These are phyloP conservation scores for Ceratobasidium theobromae DNA, from an alignment of 1,284 basidiomycete genomes.

Conservation along the genomic window DNA sequence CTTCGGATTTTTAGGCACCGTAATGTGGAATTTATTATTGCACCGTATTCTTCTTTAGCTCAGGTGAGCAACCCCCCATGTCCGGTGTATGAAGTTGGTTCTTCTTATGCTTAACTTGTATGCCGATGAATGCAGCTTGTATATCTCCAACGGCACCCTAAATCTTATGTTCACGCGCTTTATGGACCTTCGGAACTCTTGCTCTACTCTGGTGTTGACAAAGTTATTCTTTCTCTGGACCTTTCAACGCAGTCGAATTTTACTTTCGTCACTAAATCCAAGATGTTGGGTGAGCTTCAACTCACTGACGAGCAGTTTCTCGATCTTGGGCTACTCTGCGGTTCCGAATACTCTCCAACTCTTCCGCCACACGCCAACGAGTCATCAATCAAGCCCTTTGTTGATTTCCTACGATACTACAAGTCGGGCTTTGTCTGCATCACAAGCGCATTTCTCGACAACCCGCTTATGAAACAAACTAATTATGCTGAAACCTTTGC, in stretches of 20 bases:
- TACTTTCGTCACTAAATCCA: conserved; percentile 81
- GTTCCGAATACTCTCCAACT: conserved; percentile 82
- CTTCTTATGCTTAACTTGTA: neutral
- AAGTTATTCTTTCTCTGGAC: conserved; percentile 86
- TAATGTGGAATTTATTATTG: conserved; percentile 94
- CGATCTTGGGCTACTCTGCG: conserved; percentile 89
- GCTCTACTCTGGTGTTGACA: conserved; percentile 87
- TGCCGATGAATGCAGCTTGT: conserved; percentile 61
- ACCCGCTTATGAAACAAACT: conserved; percentile 72
- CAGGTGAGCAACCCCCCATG: conserved; percentile 61
- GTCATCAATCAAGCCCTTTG: conserved; percentile 73
- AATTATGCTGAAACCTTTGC: conserved; percentile 88
- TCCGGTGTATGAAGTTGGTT: conserved; percentile 6
- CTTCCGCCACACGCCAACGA: conserved; percentile 84
- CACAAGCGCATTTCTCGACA: conserved; percentile 67
- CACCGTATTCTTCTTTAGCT: conserved; percentile 91
- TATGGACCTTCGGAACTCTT: conserved; percentile 90
- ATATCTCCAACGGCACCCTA: conserved; percentile 90
- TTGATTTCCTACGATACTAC: conserved; percentile 88
- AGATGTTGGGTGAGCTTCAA: conserved; percentile 73
- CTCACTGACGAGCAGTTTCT: conserved; percentile 91
- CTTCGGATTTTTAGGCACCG: conserved; percentile 92
- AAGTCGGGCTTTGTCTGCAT: conserved; percentile 83
- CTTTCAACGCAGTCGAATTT: conserved; percentile 71
- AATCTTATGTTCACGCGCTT: conserved; percentile 93